phyloP scores from a whole-genome alignment of 2,329 filamentous ascomycete species.

The Talaromyces sp. region DNA sequence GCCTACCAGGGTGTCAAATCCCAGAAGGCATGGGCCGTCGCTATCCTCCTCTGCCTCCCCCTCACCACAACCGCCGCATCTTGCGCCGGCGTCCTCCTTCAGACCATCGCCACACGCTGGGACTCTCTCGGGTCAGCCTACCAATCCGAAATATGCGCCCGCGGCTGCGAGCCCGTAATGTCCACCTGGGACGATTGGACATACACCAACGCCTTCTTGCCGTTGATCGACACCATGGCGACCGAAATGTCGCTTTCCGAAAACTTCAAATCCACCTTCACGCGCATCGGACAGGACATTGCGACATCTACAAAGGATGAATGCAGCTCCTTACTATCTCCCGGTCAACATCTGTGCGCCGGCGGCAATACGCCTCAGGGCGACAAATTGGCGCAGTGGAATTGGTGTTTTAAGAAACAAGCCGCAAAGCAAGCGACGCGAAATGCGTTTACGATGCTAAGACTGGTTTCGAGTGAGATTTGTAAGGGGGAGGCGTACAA shows the following conservation, averaged over 20 bases:
- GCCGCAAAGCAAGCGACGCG: conserved; percentile 8
- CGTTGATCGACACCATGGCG: conserved; percentile 17
- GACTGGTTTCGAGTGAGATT: conserved; percentile 17
- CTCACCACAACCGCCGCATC: conserved; percentile 11
- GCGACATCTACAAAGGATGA: conserved; percentile 13
- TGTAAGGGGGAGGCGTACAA: conserved; percentile 16
- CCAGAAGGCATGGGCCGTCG: background rate
- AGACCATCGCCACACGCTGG: conserved; percentile 17
- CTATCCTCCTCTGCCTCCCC: background rate
- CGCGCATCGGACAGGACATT: conserved; percentile 16
- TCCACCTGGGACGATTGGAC: conserved; percentile 19
- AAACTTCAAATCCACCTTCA: conserved; percentile 18
- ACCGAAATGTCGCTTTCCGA: conserved; percentile 17
- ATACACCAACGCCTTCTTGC: conserved; percentile 16
- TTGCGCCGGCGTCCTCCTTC: conserved; percentile 17
- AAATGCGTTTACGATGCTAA: conserved; percentile 18
- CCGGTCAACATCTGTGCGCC: conserved; percentile 15
- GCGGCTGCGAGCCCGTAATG: conserved; percentile 17
- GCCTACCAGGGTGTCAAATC: background rate
- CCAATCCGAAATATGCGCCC: conserved; percentile 17
- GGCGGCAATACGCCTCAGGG: background rate
- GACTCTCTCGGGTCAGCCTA: conserved; percentile 12
- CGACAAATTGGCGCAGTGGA: conserved; percentile 17
- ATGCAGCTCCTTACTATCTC: conserved; percentile 7
- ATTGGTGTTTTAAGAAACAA: conserved; percentile 19